Evolutionary conservation across 192 early-diverging fungal species (phyloP), one percentile per base, ranked within the genome.

Genomic region (Linnemannia schmuckeri): DNA sequence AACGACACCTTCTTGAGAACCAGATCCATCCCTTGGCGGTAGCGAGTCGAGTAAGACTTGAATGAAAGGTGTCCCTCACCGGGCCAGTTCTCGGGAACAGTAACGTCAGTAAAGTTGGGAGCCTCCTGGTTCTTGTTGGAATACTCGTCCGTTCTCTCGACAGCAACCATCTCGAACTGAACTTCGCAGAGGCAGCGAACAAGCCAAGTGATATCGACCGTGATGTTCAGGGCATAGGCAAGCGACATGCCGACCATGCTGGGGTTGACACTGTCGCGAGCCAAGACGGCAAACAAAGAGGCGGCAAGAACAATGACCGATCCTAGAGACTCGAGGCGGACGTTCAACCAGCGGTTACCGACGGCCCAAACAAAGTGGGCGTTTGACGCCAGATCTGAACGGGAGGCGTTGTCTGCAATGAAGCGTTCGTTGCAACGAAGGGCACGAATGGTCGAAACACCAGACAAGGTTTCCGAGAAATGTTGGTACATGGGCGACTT

Each of bases 161-260:
- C 93, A 27, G 94, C 92, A 10, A 94, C 92, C 80, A 95, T 89
- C 57, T 91, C 90, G 63, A 87, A 92, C 81, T 97, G 96, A 57
- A 97, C 93, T 77, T 97, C 95, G 74, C 96, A 96, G 52, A 93
- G 94, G 70, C 94, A 93, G 10, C 96, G 92, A 30, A 98, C 94
- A 78, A 95, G 91, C 96, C 94, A 97, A 79, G 94, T 95, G 37
- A 97, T 83, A 75, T 94, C 93, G 79, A 96, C 94, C 24, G 97
- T 96, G 72, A 96, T 91, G 22, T 89, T 90, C n/a, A 95, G 83
- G 8, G 96, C 93, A 83, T 96, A 96, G 1, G 91, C 90, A 0
- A 95, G 88, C n/a, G 92, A 87, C 78, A 94, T 77, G 6, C 93
- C 95, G 41, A 95, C 93, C 84, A 94, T 82, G 13, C 96, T 96